A percentile compares a stretch with the other conserved stretches of the same genome.
phyloP scores from a whole-genome alignment of 805 yeast species.

The Peterozyma toletana region DNA sequence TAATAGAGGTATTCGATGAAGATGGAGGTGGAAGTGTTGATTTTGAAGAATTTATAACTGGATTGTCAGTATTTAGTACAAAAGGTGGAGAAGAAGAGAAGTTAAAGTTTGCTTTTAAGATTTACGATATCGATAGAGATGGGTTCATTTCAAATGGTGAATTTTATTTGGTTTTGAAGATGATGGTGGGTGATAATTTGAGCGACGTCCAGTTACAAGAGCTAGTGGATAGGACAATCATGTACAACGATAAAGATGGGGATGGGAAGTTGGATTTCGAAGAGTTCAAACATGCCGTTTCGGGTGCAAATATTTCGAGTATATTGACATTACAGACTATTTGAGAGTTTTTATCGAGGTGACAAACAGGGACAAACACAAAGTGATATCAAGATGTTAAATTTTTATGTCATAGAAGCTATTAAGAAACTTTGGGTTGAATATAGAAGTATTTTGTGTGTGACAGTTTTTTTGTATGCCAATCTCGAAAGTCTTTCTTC shows the following conservation, averaged over 20 bases:
- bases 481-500: too few relatives aligned
- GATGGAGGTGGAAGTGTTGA: conserved; percentile 93
- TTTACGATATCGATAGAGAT: conserved; percentile 93
- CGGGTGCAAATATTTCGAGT: not conserved
- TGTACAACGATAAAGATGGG: conserved; percentile 86
- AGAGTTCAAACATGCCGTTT: conserved; percentile 48
- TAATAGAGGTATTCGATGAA: conserved; percentile 90
- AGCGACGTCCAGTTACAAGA: conserved; percentile 88
- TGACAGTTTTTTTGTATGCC: too few relatives aligned
- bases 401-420: too few relatives aligned
- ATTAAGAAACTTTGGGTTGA: too few relatives aligned
- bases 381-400: too few relatives aligned
- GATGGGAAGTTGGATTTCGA: conserved; percentile 81
- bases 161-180: conserved; percentile 80
- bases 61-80: conserved; percentile 58
- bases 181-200: conserved; percentile 94
- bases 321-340: not conserved
- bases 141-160: conserved; percentile 96
- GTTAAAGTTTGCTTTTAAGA: conserved; percentile 81
- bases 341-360: not conserved
- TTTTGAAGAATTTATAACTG: conserved; percentile 88
- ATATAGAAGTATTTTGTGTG: too few relatives aligned
- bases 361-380: too few relatives aligned
- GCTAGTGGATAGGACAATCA: conserved; percentile 91
- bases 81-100: conserved; percentile 78